Percentiles rank a stretch among this genome's conserved stretches.
Conservation (phyloP, 139 green algal species). For the Chlorella sorokiniana region DNA sequence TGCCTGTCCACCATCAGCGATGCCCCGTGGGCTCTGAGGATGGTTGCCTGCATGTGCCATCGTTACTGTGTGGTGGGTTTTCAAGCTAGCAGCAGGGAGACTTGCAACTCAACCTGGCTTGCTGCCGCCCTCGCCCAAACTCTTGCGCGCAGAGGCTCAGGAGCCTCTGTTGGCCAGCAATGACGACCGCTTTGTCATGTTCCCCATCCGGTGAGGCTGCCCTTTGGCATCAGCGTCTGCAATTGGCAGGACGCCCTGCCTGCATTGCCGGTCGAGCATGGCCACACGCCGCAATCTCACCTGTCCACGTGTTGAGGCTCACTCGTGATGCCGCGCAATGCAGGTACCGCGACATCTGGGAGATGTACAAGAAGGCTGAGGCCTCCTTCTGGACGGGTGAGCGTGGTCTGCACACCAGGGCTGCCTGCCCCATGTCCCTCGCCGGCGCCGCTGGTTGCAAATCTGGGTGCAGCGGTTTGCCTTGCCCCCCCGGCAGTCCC, state of each 20-base stretch:
- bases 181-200: slow-evolving; percentile 91
- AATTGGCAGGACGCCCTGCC: neutral
- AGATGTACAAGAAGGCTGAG: slow-evolving; percentile 97
- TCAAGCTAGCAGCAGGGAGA: too few species aligned
- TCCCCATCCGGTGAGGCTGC: slow-evolving; percentile 85
- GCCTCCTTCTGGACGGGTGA: slow-evolving; percentile 96
- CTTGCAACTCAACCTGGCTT: too few species aligned
- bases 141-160: neutral
- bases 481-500: neutral
- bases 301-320: neutral
- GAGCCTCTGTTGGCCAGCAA: slow-evolving; percentile 81
- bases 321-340: neutral
- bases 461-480: too few species aligned
- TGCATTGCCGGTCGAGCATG: too few species aligned
- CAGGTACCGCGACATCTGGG: slow-evolving; percentile 70
- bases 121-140: neutral
- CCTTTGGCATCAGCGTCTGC: neutral
- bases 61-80: neutral
- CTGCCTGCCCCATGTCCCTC: neutral
- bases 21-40: too few species aligned
- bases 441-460: too few species aligned
- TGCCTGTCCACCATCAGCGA: slow-evolving; percentile 8
- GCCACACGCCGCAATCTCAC: too few species aligned
- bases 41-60: neutral
- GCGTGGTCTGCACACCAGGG: slow-evolving; percentile 16